Percentiles rank a stretch among this genome's conserved stretches.
phyloP scores from a whole-genome alignment of 2,329 filamentous ascomycete genomes.

The Colletotrichum sp. region DNA sequence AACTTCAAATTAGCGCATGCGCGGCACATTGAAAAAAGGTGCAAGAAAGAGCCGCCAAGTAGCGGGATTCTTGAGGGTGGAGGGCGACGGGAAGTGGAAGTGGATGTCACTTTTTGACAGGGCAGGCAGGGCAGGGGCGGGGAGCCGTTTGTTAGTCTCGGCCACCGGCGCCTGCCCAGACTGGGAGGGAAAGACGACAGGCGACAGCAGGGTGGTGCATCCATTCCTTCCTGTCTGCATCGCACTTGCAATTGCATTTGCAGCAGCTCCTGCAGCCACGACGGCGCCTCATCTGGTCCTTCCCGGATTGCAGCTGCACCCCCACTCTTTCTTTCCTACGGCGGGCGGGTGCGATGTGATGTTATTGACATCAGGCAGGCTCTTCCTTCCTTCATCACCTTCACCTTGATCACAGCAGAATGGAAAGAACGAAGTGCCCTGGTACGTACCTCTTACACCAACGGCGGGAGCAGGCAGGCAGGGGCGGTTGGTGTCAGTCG shows the following conservation, averaged over 20 bases:
- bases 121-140: background rate
- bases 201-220: background rate
- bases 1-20: background rate
- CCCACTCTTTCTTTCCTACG: background rate
- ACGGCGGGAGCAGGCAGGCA: background rate
- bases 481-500: background rate
- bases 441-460: background rate
- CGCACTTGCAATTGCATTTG: background rate
- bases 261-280: background rate
- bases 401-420: background rate
- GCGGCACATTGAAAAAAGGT: background rate
- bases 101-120: background rate
- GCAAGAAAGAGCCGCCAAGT: constrained; percentile 6
- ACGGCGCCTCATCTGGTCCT: background rate
- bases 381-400: background rate
- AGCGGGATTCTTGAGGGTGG: background rate
- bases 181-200: background rate
- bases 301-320: background rate
- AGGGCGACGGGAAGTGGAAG: background rate
- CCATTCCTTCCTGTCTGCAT: background rate
- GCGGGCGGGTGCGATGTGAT: background rate
- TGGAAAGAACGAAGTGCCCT: background rate
- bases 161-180: background rate
- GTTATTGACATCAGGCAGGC: background rate
- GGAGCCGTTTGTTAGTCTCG: background rate